Base-by-base conservation (phyloP, 1,284 basidiomycete genomes). In the Trichosporon asahii region DNA sequence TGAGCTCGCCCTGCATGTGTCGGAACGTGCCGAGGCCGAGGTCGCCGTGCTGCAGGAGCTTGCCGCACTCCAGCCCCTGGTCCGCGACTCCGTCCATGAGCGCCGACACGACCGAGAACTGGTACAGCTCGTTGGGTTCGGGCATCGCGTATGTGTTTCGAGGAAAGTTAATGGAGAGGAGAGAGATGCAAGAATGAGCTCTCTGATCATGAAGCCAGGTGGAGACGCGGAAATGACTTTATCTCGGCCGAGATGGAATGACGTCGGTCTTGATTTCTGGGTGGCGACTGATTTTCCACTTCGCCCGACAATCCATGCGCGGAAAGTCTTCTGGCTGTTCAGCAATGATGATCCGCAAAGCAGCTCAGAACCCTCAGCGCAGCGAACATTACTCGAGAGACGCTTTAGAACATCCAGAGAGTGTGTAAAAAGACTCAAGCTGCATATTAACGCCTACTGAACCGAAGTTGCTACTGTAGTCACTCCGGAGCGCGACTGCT, bases 1-100 rank as follows among this genome's bases (percentile, higher is more conserved):
- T 67, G 33, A 72, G 66, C 66, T 72, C 72, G 60, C 72, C 72
- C 15, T 31, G 44, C 57, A 72, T 66, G 27, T 35, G 61, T 5
- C 64, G 55, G 23, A 68, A 72, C 5, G 72, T 72, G 23, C 72
- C 72, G 23, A 72, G 72, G n/a, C 72, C 72, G 21, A 65, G 49
- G 65, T 70, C 44, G 55, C 72, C 72, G 35, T 70, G 69, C 33
- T 37, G 4, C 4, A 72, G 65, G 23, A 72, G 60, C 11, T 63
- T 25, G 15, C 31, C 21, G 25, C 70, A 33, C 9, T 64, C 61
- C 2, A 70, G 64, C 14, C 72, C 69, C 27, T 64, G 27, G 7
- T 67, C 64, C 3, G 72, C 72, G 6, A 68, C 69, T 61, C 72
- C 72, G 53, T 64, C 69, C 53, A 66, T 63, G 37, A 72, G 63